Conservation (phyloP, 176 grass and related monocot species). For the Avena atlantica region DNA sequence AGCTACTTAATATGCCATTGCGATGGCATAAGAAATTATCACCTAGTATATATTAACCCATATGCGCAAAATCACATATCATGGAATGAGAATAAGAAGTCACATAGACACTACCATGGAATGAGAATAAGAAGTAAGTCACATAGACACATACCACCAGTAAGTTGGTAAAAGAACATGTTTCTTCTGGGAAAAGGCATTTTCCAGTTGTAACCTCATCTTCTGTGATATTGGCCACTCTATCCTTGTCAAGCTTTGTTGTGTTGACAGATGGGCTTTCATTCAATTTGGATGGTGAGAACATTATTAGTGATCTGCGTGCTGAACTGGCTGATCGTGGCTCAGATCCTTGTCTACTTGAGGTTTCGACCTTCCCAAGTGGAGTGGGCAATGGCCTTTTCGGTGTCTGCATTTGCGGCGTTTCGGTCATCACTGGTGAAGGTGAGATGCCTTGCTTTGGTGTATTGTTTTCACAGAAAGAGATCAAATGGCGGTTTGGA, state of each 20-base stretch:
- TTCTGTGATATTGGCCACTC: background rate
- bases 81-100: background rate
- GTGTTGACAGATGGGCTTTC: slow-evolving; percentile 37
- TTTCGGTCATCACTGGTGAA: slow-evolving; percentile 48
- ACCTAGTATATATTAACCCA: slow-evolving; percentile 3
- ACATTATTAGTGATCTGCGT: slow-evolving; percentile 72
- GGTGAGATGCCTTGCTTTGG: slow-evolving; percentile 54
- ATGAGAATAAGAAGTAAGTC: background rate
- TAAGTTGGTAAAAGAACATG: slow-evolving; percentile 13
- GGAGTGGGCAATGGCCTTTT: slow-evolving; percentile 70
- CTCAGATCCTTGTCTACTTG: slow-evolving; percentile 61
- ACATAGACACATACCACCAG: slow-evolving; percentile 47
- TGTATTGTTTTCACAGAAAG: slow-evolving; percentile 53
- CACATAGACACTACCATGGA: background rate
- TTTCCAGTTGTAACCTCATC: slow-evolving; percentile 39
- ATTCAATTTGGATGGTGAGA: slow-evolving; percentile 54
- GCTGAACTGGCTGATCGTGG: slow-evolving; percentile 66
- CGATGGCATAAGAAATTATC: background rate
- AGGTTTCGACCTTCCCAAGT: slow-evolving; percentile 51
- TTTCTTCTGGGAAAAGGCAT: slow-evolving; percentile 51
- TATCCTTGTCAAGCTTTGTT: slow-evolving; percentile 33
- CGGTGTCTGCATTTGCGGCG: slow-evolving; percentile 72
- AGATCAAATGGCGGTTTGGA: slow-evolving; percentile 37
- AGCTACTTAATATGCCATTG: slow-evolving; percentile 3
- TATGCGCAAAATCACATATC: background rate